These are phyloP conservation scores for Zychaea mexicana DNA, from an alignment of 371 early-diverging fungal species.

Conservation along the genomic window DNA sequence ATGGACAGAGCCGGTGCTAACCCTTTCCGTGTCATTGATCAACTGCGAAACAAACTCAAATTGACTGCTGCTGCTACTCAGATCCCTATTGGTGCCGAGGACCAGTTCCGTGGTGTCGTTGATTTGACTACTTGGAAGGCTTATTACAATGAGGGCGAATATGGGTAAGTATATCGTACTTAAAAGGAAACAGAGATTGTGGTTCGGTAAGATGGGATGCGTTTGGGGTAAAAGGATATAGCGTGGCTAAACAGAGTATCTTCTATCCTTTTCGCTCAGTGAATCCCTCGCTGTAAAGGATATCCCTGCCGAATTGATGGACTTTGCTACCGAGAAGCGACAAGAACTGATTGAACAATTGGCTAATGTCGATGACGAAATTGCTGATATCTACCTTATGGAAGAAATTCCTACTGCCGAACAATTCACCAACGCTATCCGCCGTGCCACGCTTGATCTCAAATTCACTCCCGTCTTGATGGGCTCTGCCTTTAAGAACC, in stretches of 20 bases:
- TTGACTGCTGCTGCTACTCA: constrained; percentile 92
- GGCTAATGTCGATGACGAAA: constrained; percentile 88
- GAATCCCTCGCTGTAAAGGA: constrained; percentile 69
- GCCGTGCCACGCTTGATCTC: constrained; percentile 77
- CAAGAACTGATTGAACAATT: constrained; percentile 81
- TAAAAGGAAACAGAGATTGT: too few species aligned
- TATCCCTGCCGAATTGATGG: constrained; percentile 80
- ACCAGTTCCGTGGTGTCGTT: constrained; percentile 90
- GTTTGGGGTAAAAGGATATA: too few species aligned
- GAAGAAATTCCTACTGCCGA: constrained; percentile 77
- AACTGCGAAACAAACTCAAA: constrained; percentile 87
- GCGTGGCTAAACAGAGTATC: too few species aligned
- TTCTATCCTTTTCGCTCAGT: too few species aligned
- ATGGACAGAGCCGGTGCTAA: constrained; percentile 96
- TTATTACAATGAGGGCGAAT: constrained; percentile 85
- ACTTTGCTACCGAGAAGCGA: constrained; percentile 72
- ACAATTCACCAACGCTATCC: constrained; percentile 73
- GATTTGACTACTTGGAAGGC: constrained; percentile 90
- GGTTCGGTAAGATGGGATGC: too few species aligned
- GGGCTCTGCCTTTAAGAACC: constrained; percentile 91
- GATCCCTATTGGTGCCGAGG: constrained; percentile 93
- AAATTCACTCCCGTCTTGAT: constrained; percentile 87
- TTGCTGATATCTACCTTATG: constrained; percentile 80
- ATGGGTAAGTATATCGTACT: constrained; percentile 63
- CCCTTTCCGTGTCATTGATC: constrained; percentile 90